These are phyloP conservation scores for Umbelopsis ramanniana DNA, from an alignment of 192 early-diverging fungal genomes.

Conservation along the genomic window DNA sequence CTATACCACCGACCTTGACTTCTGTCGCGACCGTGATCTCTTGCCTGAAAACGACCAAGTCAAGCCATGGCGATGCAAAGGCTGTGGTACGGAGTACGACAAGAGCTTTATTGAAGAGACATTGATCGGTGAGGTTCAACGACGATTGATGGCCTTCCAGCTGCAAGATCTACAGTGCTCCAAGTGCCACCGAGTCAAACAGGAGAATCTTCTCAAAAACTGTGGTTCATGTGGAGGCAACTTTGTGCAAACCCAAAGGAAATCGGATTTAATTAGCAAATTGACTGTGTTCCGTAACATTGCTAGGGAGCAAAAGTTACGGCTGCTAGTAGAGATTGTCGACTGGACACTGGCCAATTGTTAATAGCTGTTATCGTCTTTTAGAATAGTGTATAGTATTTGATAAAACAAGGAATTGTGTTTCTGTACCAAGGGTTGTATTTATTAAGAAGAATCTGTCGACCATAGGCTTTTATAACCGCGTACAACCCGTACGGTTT, in stretches of 20 bases:
- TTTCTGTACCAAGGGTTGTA: too few relatives aligned
- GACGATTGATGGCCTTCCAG: slow-evolving; percentile 76
- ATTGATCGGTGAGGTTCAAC: slow-evolving; percentile 75
- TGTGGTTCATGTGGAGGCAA: slow-evolving; percentile 77
- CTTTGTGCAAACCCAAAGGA: slow-evolving; percentile 54
- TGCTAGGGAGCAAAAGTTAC: slow-evolving; percentile 60
- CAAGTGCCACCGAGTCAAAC: slow-evolving; percentile 81
- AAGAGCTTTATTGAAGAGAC: slow-evolving; percentile 78
- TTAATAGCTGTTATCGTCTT: neutral
- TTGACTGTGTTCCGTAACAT: slow-evolving; percentile 67
- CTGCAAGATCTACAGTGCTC: slow-evolving; percentile 85
- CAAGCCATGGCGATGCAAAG: slow-evolving; percentile 72
- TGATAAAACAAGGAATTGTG: too few relatives aligned
- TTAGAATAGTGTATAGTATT: neutral
- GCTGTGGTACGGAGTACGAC: slow-evolving; percentile 84
- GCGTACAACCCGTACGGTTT: too few relatives aligned
- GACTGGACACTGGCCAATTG: slow-evolving; percentile 48
- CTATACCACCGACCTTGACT: slow-evolving; percentile 85
- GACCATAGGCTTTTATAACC: too few relatives aligned
- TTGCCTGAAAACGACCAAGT: slow-evolving; percentile 54
- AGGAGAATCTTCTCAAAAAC: slow-evolving; percentile 72
- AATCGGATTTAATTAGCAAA: slow-evolving; percentile 58
- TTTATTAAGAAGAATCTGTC: too few relatives aligned
- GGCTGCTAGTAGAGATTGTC: slow-evolving; percentile 60
- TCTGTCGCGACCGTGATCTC: slow-evolving; percentile 81